Evolutionary conservation across 371 early-diverging fungal genomes (phyloP).

Genomic region (Saksenaea oblongispora): DNA sequence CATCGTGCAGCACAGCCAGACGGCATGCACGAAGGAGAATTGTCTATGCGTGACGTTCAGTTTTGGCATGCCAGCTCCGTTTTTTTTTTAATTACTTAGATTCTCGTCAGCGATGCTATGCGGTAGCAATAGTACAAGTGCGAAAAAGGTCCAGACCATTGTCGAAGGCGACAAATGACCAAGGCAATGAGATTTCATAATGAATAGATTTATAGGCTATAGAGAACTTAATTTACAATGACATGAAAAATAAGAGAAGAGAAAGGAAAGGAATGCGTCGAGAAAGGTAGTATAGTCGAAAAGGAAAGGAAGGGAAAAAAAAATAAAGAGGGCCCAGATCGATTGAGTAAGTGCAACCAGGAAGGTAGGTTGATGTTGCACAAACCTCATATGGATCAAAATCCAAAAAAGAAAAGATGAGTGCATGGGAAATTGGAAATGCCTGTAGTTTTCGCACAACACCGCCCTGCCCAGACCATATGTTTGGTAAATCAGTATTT

Average conservation of each 20-base stretch:
- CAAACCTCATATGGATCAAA: neutral
- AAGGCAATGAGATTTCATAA: neutral
- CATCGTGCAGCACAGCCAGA: conserved; percentile 30
- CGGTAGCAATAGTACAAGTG: neutral
- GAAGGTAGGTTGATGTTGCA: conserved; percentile 5
- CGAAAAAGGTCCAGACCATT: neutral
- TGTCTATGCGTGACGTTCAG: neutral
- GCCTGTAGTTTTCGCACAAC: too few relatives aligned
- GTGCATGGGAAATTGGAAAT: neutral
- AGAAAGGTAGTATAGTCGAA: neutral
- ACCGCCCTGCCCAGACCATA: too few relatives aligned
- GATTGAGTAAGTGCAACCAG: neutral
- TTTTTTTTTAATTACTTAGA: neutral
- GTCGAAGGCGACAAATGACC: neutral
- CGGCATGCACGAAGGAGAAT: conserved; percentile 20
- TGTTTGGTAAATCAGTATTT: too few relatives aligned
- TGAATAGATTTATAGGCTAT: neutral
- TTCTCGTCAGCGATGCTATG: neutral
- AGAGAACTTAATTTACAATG: neutral
- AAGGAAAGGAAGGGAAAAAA: neutral
- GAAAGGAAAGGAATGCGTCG: neutral
- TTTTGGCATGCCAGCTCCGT: neutral
- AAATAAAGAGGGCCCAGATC: conserved; percentile 1
- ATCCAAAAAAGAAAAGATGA: neutral
- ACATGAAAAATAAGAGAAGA: neutral